These are phyloP conservation scores for Coffea eugenioides DNA, from an alignment of 257 asterid species.

Conservation along the genomic window DNA sequence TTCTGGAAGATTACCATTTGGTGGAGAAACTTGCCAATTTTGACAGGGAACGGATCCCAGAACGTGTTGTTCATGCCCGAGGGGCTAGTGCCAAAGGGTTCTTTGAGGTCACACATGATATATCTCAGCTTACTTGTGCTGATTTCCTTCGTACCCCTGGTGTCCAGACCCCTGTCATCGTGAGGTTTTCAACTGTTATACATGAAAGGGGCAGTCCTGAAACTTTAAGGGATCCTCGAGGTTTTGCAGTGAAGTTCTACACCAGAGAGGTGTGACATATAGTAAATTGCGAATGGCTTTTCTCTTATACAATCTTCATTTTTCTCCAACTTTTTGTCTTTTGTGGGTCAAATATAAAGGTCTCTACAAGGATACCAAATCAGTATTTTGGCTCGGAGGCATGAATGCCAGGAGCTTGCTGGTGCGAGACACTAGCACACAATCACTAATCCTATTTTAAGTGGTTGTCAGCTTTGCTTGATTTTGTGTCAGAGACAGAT, in stretches of 20 bases:
- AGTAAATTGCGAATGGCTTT: not conserved
- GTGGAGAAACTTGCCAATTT: constrained; percentile 44
- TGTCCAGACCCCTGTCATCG: constrained; percentile 39
- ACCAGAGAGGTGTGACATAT: constrained; percentile 35
- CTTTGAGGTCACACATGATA: constrained; percentile 40
- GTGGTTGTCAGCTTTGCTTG: not conserved
- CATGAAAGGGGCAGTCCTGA: constrained; percentile 45
- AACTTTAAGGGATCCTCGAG: constrained; percentile 39
- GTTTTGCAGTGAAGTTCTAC: constrained; percentile 46
- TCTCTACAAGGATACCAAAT: not conserved
- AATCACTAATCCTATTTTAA: not conserved
- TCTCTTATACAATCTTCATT: not conserved
- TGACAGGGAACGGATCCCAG: constrained; percentile 41
- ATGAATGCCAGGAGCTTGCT: not conserved
- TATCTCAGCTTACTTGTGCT: constrained; percentile 34
- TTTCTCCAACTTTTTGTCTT: not conserved
- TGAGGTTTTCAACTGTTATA: constrained; percentile 39
- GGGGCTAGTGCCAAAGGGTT: constrained; percentile 47
- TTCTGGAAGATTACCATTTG: constrained; percentile 44
- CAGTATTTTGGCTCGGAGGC: not conserved
- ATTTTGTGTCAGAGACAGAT: not conserved
- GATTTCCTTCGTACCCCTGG: constrained; percentile 45
- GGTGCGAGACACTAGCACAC: not conserved
- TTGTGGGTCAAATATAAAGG: not conserved
- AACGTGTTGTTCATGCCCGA: constrained; percentile 45